Evolutionary conservation across 371 early-diverging fungal genomes (phyloP), one percentile per base, ranked within the genome.

Genomic region (Syncephalastrum monosporum): DNA sequence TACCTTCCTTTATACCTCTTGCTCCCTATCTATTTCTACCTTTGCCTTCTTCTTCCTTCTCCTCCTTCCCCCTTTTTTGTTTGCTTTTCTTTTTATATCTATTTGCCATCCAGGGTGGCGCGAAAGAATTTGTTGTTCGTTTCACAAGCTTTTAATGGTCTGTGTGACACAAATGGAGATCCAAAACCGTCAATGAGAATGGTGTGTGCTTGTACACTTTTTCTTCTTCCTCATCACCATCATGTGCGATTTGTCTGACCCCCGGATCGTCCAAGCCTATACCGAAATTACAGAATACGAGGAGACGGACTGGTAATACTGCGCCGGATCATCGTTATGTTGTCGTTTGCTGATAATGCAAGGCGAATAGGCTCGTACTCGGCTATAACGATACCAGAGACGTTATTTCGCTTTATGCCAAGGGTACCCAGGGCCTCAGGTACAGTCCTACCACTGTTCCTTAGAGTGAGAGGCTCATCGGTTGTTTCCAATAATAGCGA

Each of bases 231-330:
- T 51, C 50, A 33, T 43, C 63, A 62, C 57, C 61, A 83, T 82
- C 81, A 84, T 85, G 69, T 87, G 88, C 73, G 85, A 87, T 75
- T 70, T 89, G 56, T 76, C 78, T 42, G 90, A 89, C 65, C 82
- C 84, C 42, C 71, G 72, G 47, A 86, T 89, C 55, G 52, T 67
- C 13, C 71, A 81, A 60, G 83, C 87, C 53, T 87, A 89, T 64
- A 67, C 80, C 16, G 80, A 74, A 47, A 84, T 89, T 56, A 70
- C 79, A 41, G 74, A 71, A 62, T 77, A 79, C 17, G 70, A 77
- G 13, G 67, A 67, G 17, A 83, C 74, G 13, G 69, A 85, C 63
- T 85, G 85, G 85, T 86, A 79, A 47, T 0, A 47, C 27, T n/a
- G 8, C 48, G 10, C 44, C 14, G n/a, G 42, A 53, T 13, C 24